phyloP scores from a whole-genome alignment of 768 basidiomycete species.

The Pleurotus tuoliensis region DNA sequence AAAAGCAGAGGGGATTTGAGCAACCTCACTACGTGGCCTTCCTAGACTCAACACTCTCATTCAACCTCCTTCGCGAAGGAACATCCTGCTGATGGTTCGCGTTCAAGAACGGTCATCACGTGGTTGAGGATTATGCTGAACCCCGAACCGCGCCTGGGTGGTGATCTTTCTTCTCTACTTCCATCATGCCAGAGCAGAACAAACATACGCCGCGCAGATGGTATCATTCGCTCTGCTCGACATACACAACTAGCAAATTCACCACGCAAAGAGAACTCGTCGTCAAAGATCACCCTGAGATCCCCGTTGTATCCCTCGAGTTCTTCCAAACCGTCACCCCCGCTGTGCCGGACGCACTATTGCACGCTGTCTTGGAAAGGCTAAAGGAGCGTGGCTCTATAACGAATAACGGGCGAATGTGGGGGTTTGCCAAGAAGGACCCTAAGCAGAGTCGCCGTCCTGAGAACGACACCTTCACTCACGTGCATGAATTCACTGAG shows the following conservation, averaged over 20 bases:
- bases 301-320: neutral
- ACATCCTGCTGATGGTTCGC: too few relatives aligned
- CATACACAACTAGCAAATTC: neutral
- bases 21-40: too few relatives aligned
- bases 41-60: too few relatives aligned
- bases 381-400: neutral
- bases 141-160: too few relatives aligned
- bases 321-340: neutral
- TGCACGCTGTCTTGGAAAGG: neutral
- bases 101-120: too few relatives aligned
- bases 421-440: neutral
- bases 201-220: neutral
- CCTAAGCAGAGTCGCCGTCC: neutral
- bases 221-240: neutral
- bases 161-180: too few relatives aligned
- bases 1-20: too few relatives aligned
- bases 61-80: too few relatives aligned
- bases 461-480: neutral
- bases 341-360: neutral
- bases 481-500: neutral
- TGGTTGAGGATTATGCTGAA: neutral
- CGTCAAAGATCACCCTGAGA: neutral
- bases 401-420: neutral
- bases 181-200: too few relatives aligned
- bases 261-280: neutral